These are phyloP conservation scores for Hibiscus mutabilis DNA, from an alignment of 345 rosid species.

Conservation along the genomic window DNA sequence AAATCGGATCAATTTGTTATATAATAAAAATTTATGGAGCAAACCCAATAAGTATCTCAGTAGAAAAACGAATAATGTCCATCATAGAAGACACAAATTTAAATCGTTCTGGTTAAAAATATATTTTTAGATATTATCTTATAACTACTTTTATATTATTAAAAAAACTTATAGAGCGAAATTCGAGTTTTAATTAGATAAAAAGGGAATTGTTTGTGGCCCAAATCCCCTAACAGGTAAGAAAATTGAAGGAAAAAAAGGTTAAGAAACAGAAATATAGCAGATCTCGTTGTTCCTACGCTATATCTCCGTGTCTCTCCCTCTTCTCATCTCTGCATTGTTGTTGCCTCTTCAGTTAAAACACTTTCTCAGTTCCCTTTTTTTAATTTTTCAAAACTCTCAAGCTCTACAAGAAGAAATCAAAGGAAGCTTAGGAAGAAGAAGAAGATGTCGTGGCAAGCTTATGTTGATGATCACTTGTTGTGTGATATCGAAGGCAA, in stretches of 20 bases:
- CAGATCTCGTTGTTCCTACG: neutral
- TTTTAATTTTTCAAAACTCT: neutral
- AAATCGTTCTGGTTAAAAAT: no score
- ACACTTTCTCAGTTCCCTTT: neutral
- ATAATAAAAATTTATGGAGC: no score
- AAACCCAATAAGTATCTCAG: no score
- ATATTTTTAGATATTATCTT: no score
- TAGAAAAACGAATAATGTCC: no score
- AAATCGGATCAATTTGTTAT: no score
- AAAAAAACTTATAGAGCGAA: no score
- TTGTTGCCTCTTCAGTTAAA: neutral
- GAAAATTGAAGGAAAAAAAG: neutral
- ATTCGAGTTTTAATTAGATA: no score
- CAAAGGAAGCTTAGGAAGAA: neutral
- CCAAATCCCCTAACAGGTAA: neutral
- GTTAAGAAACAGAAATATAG: neutral
- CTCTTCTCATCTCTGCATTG: neutral
- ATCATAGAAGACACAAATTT: no score
- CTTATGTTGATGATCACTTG: neutral
- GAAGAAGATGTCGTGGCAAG: conserved; percentile 1
- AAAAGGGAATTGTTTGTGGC: neutral
- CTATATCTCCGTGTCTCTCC: neutral
- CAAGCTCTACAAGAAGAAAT: neutral
- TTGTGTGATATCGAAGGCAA: neutral
- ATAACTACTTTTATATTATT: no score